Conservation (phyloP, 2,329 filamentous ascomycete species). For the Diplodia seriata region DNA sequence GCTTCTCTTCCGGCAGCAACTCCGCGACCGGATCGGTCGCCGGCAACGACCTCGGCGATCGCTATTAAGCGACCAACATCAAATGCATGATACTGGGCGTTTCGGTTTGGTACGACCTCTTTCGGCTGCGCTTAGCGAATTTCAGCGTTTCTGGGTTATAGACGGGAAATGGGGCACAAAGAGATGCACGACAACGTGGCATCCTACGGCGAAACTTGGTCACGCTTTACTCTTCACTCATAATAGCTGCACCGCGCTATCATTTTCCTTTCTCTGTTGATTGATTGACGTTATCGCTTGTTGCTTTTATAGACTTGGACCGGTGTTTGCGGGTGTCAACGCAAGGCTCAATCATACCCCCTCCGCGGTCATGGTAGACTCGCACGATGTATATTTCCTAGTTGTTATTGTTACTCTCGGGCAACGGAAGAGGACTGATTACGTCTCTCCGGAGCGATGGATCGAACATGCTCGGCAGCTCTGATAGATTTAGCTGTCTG, state of each 20-base stretch:
- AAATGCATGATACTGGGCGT: conserved; percentile 31
- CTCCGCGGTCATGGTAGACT: conserved; percentile 30
- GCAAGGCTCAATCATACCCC: conserved; percentile 32
- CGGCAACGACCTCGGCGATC: conserved; percentile 57
- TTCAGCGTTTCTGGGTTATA: conserved; percentile 31
- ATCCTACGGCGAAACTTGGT: conserved; percentile 30
- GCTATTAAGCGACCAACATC: conserved; percentile 38
- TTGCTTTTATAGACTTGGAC: conserved; percentile 32
- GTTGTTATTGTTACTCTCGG: conserved; percentile 1
- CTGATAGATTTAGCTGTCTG: conserved; percentile 19
- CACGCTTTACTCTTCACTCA: conserved; percentile 32
- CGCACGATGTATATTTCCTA: conserved; percentile 32
- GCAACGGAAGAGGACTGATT: conserved; percentile 15
- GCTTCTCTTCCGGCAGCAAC: conserved; percentile 75
- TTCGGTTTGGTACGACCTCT: conserved; percentile 30
- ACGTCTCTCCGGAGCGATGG: conserved; percentile 16
- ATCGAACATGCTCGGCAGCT: conserved; percentile 26
- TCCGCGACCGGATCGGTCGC: conserved; percentile 80
- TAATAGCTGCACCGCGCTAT: conserved; percentile 20
- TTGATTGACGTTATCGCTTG: conserved; percentile 26
- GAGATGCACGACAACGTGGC: conserved; percentile 12
- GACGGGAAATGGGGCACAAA: conserved; percentile 26
- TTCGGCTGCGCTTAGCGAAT: conserved; percentile 32
- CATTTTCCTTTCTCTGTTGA: conserved; percentile 29
- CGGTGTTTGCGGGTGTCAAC: conserved; percentile 32